These are phyloP conservation scores for Podila epicladia DNA, from an alignment of 192 early-diverging fungal species.

Conservation along the genomic window DNA sequence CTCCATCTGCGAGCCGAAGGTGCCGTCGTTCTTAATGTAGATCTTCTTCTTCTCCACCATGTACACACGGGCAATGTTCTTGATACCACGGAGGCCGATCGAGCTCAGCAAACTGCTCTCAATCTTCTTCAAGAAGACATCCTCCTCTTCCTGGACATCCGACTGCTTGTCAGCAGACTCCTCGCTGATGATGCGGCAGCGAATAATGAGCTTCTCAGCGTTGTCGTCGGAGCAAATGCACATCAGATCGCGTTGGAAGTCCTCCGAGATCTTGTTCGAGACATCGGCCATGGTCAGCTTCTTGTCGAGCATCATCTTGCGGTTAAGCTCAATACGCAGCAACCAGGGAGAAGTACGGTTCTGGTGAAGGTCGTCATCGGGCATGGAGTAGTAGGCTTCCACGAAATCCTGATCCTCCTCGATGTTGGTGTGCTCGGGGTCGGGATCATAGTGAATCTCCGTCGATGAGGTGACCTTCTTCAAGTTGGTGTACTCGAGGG, in stretches of 20 bases:
- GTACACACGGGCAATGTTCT: constrained; percentile 86
- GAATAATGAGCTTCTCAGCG: constrained; percentile 84
- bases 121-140: constrained; percentile 87
- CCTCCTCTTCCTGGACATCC: constrained; percentile 80
- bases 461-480: constrained; percentile 82
- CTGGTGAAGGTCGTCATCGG: constrained; percentile 76
- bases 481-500: constrained; percentile 93
- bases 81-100: constrained; percentile 90
- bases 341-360: constrained; percentile 77
- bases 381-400: constrained; percentile 81
- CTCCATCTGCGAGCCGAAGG: constrained; percentile 71
- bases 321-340: constrained; percentile 79
- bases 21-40: constrained; percentile 65
- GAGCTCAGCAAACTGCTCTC: constrained; percentile 89
- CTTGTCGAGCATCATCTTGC: constrained; percentile 90
- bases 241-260: constrained; percentile 83
- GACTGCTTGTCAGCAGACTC: constrained; percentile 64
- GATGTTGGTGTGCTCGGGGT: constrained; percentile 80
- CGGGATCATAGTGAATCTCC: constrained; percentile 98
- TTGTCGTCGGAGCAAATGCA: constrained; percentile 92
- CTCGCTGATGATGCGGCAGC: constrained; percentile 85
- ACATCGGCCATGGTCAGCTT: constrained; percentile 87
- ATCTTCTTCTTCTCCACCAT: constrained; percentile 70
- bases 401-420: constrained; percentile 93
- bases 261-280: constrained; percentile 78